A percentile compares a stretch with the other conserved stretches of the same genome.
Conservation (phyloP, 345 rosid species). For the Acer negundo region DNA sequence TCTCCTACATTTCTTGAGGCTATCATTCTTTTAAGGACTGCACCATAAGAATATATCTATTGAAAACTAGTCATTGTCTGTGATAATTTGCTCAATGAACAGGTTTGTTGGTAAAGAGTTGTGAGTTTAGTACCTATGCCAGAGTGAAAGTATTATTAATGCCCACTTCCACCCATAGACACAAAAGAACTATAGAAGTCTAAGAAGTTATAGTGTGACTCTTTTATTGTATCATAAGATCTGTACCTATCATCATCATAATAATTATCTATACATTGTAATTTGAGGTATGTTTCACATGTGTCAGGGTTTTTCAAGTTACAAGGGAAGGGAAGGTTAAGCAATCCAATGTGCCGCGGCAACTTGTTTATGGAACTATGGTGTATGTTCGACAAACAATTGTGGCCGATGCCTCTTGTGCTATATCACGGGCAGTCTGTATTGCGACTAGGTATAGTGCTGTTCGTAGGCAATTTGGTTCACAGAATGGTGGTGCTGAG, state of each 20-base stretch:
- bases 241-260: not conserved
- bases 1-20: conserved; percentile 10
- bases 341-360: conserved; percentile 85
- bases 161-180: not conserved
- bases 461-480: conserved; percentile 96
- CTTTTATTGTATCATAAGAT: not conserved
- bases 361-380: conserved; percentile 94
- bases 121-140: not conserved
- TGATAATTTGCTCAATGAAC: not conserved
- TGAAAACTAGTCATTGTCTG: not conserved
- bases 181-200: conserved; percentile 1
- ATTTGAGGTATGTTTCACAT: conserved; percentile 28
- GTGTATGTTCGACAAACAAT: conserved; percentile 86
- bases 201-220: not conserved
- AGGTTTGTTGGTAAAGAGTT: not conserved
- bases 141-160: not conserved
- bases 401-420: conserved; percentile 84
- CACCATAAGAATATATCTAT: conserved; percentile 1
- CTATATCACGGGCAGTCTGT: conserved; percentile 90
- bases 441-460: conserved; percentile 97
- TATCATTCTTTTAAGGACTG: not conserved
- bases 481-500: conserved; percentile 69
- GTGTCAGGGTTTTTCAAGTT: conserved; percentile 80
- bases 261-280: not conserved
- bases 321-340: conserved; percentile 85